Evolutionary conservation across 2,329 filamentous ascomycete species (phyloP).

Genomic region (Aspergillus fumigatus): DNA sequence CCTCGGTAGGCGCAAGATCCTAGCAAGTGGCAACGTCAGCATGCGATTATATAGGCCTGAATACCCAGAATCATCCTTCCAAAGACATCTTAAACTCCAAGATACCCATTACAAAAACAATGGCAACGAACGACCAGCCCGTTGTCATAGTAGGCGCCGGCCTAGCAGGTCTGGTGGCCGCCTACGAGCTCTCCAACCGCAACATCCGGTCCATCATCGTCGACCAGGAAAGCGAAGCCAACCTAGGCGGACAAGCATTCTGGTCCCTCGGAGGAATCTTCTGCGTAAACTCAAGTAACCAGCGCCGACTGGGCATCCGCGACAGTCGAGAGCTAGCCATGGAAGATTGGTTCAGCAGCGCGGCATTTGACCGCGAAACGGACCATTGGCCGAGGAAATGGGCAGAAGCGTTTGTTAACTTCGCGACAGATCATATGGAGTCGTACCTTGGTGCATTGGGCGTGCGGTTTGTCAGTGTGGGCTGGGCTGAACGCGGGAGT

Average conservation of each 20-base stretch:
- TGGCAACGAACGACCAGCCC: background rate
- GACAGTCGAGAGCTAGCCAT: conserved; percentile 55
- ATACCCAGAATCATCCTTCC: background rate
- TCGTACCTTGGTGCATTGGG: conserved; percentile 52
- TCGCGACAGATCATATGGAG: conserved; percentile 57
- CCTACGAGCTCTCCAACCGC: conserved; percentile 25
- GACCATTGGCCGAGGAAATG: conserved; percentile 57
- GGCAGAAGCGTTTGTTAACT: conserved; percentile 62
- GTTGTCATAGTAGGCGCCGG: conserved; percentile 29
- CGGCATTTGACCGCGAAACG: conserved; percentile 53
- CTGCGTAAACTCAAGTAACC: conserved; percentile 54
- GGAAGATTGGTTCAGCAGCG: conserved; percentile 57
- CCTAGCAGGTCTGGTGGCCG: conserved; percentile 28
- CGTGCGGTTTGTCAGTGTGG: conserved; percentile 52
- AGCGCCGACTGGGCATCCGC: conserved; percentile 55
- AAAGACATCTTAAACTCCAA: background rate
- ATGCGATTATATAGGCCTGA: background rate
- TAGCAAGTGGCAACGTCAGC: background rate
- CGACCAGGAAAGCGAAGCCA: conserved; percentile 56
- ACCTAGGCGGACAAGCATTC: conserved; percentile 46
- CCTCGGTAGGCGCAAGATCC: background rate
- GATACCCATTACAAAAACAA: background rate
- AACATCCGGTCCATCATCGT: conserved; percentile 31
- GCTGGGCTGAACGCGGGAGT: conserved; percentile 59
- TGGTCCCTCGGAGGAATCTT: conserved; percentile 58